Conservation (phyloP, 805 yeast genomes). For the Tetrapisispora iriomotensis region DNA sequence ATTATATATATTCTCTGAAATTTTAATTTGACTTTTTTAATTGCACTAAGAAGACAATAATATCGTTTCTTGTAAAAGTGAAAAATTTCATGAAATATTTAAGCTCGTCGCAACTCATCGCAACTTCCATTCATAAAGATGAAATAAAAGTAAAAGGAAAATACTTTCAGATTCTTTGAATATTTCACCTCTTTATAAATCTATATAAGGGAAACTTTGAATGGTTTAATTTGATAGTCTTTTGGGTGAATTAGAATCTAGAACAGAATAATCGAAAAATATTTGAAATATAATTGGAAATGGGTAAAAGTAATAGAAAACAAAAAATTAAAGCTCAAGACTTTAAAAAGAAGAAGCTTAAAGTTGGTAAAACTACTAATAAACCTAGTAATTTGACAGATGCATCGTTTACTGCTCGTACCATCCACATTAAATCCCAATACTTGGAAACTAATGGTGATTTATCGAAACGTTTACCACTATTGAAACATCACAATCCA, state of each 20-base stretch:
- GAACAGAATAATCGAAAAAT: slow-evolving; percentile 3
- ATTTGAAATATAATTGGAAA: no score
- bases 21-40: no score
- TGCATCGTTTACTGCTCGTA: slow-evolving; percentile 70
- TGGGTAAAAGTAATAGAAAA: slow-evolving; percentile 28
- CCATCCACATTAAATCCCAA: slow-evolving; percentile 26
- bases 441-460: slow-evolving; percentile 33
- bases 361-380: slow-evolving; percentile 75
- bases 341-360: slow-evolving; percentile 57
- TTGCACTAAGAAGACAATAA: background rate
- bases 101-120: slow-evolving; percentile 13
- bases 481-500: slow-evolving; percentile 65
- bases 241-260: no score
- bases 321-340: slow-evolving; percentile 37
- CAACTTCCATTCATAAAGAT: no score
- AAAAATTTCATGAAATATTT: slow-evolving; percentile 4
- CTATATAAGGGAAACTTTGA: no score
- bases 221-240: no score
- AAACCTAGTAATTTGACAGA: slow-evolving; percentile 72
- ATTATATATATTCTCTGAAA: no score
- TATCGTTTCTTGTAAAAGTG: background rate
- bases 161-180: no score
- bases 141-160: no score
- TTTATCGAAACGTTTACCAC: slow-evolving; percentile 50
- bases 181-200: no score